phyloP scores from a whole-genome alignment of 1,284 basidiomycete genomes.

The Amylostereum areolatum region DNA sequence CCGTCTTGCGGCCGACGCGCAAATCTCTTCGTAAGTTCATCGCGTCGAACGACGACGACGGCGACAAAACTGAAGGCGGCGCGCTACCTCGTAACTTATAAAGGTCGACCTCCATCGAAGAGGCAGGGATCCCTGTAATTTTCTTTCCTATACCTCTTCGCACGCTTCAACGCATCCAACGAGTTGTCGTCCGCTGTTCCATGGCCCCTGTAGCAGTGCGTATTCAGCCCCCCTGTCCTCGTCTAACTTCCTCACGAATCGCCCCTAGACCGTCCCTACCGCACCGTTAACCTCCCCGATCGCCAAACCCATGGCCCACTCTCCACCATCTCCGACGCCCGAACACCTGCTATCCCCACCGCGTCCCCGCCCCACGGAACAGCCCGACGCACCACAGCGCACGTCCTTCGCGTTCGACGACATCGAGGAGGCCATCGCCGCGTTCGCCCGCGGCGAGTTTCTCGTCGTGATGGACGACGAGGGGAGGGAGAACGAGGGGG shows the following conservation, averaged over 20 bases:
- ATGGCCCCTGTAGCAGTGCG: slow-evolving; percentile 6
- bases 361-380: slow-evolving; percentile 19
- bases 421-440: slow-evolving; percentile 75
- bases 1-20: too few relatives aligned
- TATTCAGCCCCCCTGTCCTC: neutral
- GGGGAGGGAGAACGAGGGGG: slow-evolving; percentile 90
- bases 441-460: slow-evolving; percentile 82
- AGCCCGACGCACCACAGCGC: slow-evolving; percentile 17
- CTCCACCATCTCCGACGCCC: neutral
- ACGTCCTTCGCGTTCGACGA: slow-evolving; percentile 48
- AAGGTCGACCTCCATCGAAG: too few relatives aligned
- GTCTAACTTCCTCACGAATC: neutral
- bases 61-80: too few relatives aligned
- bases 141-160: neutral
- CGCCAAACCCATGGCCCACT: neutral
- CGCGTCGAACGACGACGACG: too few relatives aligned
- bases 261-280: neutral
- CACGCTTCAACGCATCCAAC: neutral
- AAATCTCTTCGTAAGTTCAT: too few relatives aligned
- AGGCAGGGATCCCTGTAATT: too few relatives aligned
- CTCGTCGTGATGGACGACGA: slow-evolving; percentile 96
- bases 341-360: slow-evolving; percentile 6
- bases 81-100: too few relatives aligned
- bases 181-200: neutral
- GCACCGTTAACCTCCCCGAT: neutral